Evolutionary conservation across 805 yeast genomes (phyloP).

Genomic region (Suhomyces pyralidae): DNA sequence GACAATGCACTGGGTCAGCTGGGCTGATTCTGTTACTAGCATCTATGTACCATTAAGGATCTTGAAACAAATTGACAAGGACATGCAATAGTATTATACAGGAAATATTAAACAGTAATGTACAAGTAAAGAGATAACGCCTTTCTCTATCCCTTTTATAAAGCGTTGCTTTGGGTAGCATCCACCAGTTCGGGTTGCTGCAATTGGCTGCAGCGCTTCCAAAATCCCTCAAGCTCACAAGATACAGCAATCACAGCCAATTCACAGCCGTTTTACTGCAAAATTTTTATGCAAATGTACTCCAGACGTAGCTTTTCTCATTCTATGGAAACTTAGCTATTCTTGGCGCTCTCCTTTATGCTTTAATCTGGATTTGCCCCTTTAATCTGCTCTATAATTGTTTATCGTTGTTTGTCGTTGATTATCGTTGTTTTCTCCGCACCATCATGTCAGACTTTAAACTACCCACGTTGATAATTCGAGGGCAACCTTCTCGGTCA

Average conservation of each 20-base stretch:
- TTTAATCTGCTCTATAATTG: neutral
- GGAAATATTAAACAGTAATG: neutral
- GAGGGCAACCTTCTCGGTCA: slow-evolving; percentile 91
- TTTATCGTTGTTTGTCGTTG: neutral
- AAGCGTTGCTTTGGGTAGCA: neutral
- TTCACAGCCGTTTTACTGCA: neutral
- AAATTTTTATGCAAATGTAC: too few relatives aligned
- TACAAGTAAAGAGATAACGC: neutral
- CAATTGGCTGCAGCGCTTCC: neutral
- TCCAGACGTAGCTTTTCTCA: too few relatives aligned
- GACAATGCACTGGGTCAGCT: slow-evolving; percentile 7
- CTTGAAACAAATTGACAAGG: neutral
- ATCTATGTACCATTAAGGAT: neutral
- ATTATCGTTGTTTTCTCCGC: slow-evolving; percentile 1
- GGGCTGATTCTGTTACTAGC: neutral
- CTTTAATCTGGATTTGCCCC: neutral
- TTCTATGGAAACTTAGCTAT: too few relatives aligned
- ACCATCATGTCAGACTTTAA: slow-evolving; percentile 57
- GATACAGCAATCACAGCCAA: neutral
- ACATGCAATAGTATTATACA: neutral
- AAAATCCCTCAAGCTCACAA: neutral
- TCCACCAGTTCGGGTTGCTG: neutral
- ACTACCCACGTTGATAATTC: slow-evolving; percentile 77
- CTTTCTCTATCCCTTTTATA: neutral
- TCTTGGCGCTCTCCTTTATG: neutral